phyloP scores from a whole-genome alignment of 805 yeast genomes.

The Metschnikowia peoriensis region DNA sequence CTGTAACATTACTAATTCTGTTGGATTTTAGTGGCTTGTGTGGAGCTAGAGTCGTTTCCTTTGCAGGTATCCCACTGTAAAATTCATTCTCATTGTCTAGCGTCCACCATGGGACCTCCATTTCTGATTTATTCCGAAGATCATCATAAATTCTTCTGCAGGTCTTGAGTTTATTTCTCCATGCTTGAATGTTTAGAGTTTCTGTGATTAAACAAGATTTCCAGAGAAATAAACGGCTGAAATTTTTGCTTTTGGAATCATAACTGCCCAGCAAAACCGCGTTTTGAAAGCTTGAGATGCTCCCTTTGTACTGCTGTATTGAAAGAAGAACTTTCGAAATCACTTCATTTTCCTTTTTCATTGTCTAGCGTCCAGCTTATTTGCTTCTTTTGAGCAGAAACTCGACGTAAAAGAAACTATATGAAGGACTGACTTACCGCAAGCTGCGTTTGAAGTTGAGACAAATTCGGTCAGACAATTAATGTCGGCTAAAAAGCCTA shows the following conservation, averaged over 20 bases:
- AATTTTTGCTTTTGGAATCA: slow-evolving; percentile 21
- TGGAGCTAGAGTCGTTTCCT: not conserved
- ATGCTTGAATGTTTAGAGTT: slow-evolving; percentile 31
- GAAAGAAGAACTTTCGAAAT: slow-evolving; percentile 38
- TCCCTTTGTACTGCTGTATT: slow-evolving; percentile 35
- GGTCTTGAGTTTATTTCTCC: slow-evolving; percentile 30
- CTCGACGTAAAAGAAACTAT: not conserved
- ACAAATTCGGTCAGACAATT: not conserved
- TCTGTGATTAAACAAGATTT: slow-evolving; percentile 37
- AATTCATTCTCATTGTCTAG: slow-evolving; percentile 30
- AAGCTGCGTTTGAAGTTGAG: not conserved
- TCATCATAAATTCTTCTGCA: slow-evolving; percentile 37
- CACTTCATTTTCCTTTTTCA: slow-evolving; percentile 32
- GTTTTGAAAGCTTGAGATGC: slow-evolving; percentile 22
- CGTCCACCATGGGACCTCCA: slow-evolving; percentile 39
- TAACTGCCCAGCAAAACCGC: slow-evolving; percentile 32
- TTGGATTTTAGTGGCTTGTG: slow-evolving; percentile 11
- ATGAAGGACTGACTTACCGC: not conserved
- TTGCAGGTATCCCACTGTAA: slow-evolving; percentile 14
- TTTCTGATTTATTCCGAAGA: slow-evolving; percentile 26
- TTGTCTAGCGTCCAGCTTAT: slow-evolving; percentile 1
- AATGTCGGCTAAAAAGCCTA: too few species aligned
- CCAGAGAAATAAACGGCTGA: slow-evolving; percentile 37
- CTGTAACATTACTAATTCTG: slow-evolving; percentile 18
- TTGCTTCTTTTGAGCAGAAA: not conserved